These are phyloP conservation scores for Ceratobasidium sp. DNA, from an alignment of 1,284 basidiomycete species.

Conservation along the genomic window DNA sequence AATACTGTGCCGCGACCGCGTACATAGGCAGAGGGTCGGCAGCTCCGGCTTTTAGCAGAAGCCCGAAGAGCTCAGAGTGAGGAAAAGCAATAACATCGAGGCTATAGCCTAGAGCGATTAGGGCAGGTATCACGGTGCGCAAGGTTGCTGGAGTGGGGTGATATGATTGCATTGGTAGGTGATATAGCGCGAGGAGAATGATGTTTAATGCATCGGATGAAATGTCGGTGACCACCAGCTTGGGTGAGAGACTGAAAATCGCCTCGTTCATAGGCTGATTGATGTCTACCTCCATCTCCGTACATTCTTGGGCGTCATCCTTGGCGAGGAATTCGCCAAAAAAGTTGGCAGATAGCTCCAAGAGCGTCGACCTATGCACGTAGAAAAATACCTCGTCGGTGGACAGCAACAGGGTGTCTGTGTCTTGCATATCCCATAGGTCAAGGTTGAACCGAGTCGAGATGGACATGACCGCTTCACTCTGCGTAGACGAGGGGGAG, in stretches of 20 bases:
- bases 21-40: constrained; percentile 64
- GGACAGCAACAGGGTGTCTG: constrained; percentile 69
- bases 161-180: constrained; percentile 50
- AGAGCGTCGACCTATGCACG: constrained; percentile 60
- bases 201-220: constrained; percentile 59
- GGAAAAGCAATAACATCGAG: neutral
- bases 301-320: neutral
- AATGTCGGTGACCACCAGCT: constrained; percentile 4
- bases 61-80: constrained; percentile 11
- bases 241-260: neutral
- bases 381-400: constrained; percentile 79
- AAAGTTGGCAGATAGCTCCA: constrained; percentile 59
- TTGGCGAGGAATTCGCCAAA: constrained; percentile 57
- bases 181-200: constrained; percentile 65
- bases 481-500: too few species aligned
- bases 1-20: constrained; percentile 61
- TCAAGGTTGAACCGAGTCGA: constrained; percentile 20
- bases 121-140: constrained; percentile 48
- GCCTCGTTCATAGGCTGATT: constrained; percentile 55
- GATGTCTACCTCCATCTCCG: neutral
- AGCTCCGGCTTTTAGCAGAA: constrained; percentile 54
- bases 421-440: constrained; percentile 8
- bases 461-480: too few species aligned
- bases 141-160: constrained; percentile 47
- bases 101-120: neutral